A percentile compares a stretch with the other conserved stretches of the same genome.
Evolutionary conservation across 345 rosid species (phyloP).

Genomic region (Rubroshorea leprosula): DNA sequence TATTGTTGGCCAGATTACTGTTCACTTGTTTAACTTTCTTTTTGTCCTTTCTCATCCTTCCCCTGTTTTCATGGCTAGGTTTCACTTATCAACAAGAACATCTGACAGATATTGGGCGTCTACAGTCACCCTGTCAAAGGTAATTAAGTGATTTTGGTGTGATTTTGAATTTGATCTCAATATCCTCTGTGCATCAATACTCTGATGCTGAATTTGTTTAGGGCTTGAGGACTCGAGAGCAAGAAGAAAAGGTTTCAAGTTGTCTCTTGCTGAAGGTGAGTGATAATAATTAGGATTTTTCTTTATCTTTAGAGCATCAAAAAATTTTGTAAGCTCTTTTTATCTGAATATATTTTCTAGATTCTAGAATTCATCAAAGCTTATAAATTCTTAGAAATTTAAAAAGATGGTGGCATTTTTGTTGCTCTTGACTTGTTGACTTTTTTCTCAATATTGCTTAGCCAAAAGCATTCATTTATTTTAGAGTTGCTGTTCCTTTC

Average conservation of each 20-base stretch:
- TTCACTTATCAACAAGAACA: slow-evolving; percentile 70
- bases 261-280: slow-evolving; percentile 61
- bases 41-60: not conserved
- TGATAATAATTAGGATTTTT: too few relatives aligned
- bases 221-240: slow-evolving; percentile 68
- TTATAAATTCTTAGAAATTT: too few relatives aligned
- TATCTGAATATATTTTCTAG: not conserved
- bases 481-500: too few relatives aligned
- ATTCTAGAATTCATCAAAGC: too few relatives aligned
- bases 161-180: not conserved
- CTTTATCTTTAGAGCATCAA: too few relatives aligned
- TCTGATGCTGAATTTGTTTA: slow-evolving; percentile 18
- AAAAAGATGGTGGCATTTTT: too few relatives aligned
- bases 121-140: slow-evolving; percentile 71
- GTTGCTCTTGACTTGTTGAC: too few relatives aligned
- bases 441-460: too few relatives aligned
- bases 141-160: slow-evolving; percentile 16
- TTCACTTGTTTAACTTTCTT: not conserved
- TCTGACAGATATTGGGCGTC: slow-evolving; percentile 52
- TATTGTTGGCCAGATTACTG: not conserved
- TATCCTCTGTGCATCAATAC: not conserved
- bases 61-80: slow-evolving; percentile 40
- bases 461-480: too few relatives aligned
- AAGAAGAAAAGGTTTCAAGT: slow-evolving; percentile 84
- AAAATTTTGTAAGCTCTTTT: not conserved